Conservation (phyloP, 805 yeast species). For the Candida tammaniensis region DNA sequence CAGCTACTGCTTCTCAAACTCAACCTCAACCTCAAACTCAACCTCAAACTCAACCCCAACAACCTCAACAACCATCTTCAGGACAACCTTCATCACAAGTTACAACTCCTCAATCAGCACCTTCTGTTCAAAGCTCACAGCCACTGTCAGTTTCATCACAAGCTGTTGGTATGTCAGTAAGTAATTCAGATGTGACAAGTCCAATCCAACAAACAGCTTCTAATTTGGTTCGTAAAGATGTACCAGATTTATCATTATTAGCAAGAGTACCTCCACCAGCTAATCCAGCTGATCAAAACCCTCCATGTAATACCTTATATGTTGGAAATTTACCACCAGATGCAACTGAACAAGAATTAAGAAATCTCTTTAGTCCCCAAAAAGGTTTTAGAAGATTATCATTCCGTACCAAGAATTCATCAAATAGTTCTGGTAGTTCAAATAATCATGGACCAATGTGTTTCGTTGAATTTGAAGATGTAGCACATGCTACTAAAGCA, state of each 20-base stretch:
- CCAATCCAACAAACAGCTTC: constrained; percentile 15
- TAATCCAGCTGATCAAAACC: constrained; percentile 98
- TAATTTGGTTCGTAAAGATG: constrained; percentile 27
- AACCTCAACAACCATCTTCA: constrained; percentile 2
- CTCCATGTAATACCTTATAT: constrained; percentile 95
- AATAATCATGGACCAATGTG: constrained; percentile 94
- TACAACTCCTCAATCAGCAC: not conserved
- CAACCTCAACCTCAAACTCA: constrained; percentile 5
- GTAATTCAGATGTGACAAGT: constrained; percentile 9
- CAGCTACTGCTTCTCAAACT: not conserved
- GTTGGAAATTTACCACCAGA: constrained; percentile 98
- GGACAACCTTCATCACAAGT: constrained; percentile 8
- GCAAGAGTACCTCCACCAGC: constrained; percentile 90
- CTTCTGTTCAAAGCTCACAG: not conserved
- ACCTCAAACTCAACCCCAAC: constrained; percentile 8
- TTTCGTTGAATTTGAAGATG: constrained; percentile 97
- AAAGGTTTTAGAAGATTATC: constrained; percentile 90
- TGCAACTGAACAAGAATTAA: constrained; percentile 89
- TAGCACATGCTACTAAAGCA: constrained; percentile 88
- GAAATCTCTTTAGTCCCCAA: constrained; percentile 82
- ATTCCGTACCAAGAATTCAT: constrained; percentile 62
- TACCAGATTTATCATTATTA: constrained; percentile 65
- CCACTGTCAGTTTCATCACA: too few relatives aligned
- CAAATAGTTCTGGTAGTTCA: constrained; percentile 28
- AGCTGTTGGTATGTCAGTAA: too few relatives aligned